phyloP scores from a whole-genome alignment of 2,329 filamentous ascomycete genomes.

The Rutstroemia sp. region DNA sequence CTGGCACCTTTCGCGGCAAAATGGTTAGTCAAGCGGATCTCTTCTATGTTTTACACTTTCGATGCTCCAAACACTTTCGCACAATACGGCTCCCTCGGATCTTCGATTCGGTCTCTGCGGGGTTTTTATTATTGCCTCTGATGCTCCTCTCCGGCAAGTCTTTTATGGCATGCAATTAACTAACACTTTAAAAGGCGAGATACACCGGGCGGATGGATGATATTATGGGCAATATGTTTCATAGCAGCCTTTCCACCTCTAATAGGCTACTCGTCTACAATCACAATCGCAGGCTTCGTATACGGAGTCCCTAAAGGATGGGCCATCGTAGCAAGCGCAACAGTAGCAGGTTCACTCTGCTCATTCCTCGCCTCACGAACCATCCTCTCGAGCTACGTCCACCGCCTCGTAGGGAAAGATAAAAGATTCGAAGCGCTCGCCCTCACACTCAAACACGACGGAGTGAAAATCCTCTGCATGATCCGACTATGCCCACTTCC shows the following conservation, averaged over 20 bases:
- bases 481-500: constrained; percentile 89
- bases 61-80: neutral
- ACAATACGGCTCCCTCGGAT: too few species aligned
- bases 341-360: constrained; percentile 66
- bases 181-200: constrained; percentile 37
- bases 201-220: constrained; percentile 60
- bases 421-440: constrained; percentile 82
- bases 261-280: constrained; percentile 61
- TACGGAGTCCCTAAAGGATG: constrained; percentile 67
- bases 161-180: constrained; percentile 45
- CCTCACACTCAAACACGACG: constrained; percentile 83
- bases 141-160: too few species aligned
- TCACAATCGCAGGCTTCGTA: constrained; percentile 63
- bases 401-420: constrained; percentile 73
- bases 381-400: constrained; percentile 69
- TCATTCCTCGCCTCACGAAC: constrained; percentile 78
- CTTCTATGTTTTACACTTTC: neutral
- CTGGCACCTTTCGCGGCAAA: constrained; percentile 65
- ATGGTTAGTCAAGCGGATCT: constrained; percentile 37
- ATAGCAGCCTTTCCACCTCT: constrained; percentile 62
- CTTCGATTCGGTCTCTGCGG: too few species aligned
- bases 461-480: constrained; percentile 80
- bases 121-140: too few species aligned
- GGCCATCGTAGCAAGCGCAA: constrained; percentile 66
- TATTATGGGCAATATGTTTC: constrained; percentile 60